Percentiles rank a stretch among this genome's conserved stretches.
These are phyloP conservation scores for Kodamaea suecica DNA, from an alignment of 1,139 yeast genomes.

Conservation along the genomic window DNA sequence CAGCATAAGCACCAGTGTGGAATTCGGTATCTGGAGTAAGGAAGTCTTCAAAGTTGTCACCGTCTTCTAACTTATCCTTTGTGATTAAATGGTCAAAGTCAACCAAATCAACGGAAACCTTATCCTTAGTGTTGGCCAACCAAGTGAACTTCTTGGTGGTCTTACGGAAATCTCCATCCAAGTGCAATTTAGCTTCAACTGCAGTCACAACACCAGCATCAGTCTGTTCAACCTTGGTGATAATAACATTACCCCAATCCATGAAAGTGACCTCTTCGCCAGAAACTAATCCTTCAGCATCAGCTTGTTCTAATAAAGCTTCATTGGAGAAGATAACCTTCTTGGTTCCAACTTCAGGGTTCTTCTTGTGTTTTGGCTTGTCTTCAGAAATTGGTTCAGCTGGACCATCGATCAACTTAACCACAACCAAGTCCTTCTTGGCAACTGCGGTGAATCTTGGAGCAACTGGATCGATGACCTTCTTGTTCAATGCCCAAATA, in stretches of 20 bases:
- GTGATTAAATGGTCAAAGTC: slow-evolving; percentile 95
- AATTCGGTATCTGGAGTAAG: slow-evolving; percentile 86
- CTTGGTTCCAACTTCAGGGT: slow-evolving; percentile 86
- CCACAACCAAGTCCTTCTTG: slow-evolving; percentile 57
- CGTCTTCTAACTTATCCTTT: slow-evolving; percentile 94
- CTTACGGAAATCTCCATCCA: slow-evolving; percentile 97
- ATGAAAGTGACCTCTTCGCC: slow-evolving; percentile 90
- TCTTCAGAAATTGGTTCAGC: slow-evolving; percentile 58
- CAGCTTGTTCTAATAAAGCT: slow-evolving; percentile 82
- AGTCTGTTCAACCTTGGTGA: slow-evolving; percentile 63
- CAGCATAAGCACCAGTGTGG: slow-evolving; percentile 76
- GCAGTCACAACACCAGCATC: slow-evolving; percentile 54
- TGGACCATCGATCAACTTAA: slow-evolving; percentile 71
- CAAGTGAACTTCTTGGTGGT: slow-evolving; percentile 94
- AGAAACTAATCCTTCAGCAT: slow-evolving; percentile 69
- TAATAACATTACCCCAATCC: slow-evolving; percentile 98
- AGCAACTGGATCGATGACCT: slow-evolving; percentile 92
- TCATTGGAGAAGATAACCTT: slow-evolving; percentile 64
- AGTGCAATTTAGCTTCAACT: slow-evolving; percentile 76
- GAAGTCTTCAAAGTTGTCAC: slow-evolving; percentile 90
- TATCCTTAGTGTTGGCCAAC: slow-evolving; percentile 81
- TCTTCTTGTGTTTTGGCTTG: slow-evolving; percentile 94
- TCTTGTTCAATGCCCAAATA: slow-evolving; percentile 96
- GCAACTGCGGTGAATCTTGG: slow-evolving; percentile 89
- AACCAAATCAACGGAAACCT: slow-evolving; percentile 70